These are phyloP conservation scores for Nakataea oryzae DNA, from an alignment of 2,329 filamentous ascomycete genomes.

Conservation along the genomic window DNA sequence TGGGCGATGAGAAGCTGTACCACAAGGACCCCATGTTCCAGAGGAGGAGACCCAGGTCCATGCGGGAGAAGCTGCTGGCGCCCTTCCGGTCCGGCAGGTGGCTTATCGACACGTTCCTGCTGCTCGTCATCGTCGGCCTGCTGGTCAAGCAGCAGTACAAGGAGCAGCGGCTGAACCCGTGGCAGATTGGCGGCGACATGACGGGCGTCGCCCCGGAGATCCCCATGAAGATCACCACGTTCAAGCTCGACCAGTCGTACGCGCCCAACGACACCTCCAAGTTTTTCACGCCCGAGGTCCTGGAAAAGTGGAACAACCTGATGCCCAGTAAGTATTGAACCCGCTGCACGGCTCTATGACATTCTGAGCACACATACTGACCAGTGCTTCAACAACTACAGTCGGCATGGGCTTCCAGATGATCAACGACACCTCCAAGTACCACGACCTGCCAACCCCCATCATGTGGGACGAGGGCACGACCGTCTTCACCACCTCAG, in stretches of 20 bases:
- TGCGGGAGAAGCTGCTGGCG: slow-evolving; percentile 20
- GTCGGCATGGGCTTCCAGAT: slow-evolving; percentile 24
- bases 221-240: slow-evolving; percentile 19
- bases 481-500: slow-evolving; percentile 24
- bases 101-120: slow-evolving; percentile 25
- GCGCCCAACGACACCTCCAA: slow-evolving; percentile 23
- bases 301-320: slow-evolving; percentile 23
- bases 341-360: background rate
- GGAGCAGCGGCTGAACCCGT: slow-evolving; percentile 11
- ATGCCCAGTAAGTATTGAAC: slow-evolving; percentile 18
- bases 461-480: slow-evolving; percentile 22
- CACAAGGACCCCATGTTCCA: slow-evolving; percentile 17
- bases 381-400: slow-evolving; percentile 7
- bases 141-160: slow-evolving; percentile 20
- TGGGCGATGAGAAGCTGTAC: slow-evolving; percentile 25
- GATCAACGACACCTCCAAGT: slow-evolving; percentile 22
- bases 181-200: slow-evolving; percentile 24
- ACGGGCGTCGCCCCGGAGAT: slow-evolving; percentile 24
- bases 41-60: slow-evolving; percentile 17
- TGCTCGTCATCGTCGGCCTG: slow-evolving; percentile 25
- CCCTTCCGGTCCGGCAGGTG: slow-evolving; percentile 21
- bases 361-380: background rate
- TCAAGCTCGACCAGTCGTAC: slow-evolving; percentile 22
- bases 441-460: slow-evolving; percentile 23
- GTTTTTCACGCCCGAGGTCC: slow-evolving; percentile 23